phyloP scores from a whole-genome alignment of 192 early-diverging fungal genomes.

The Podochytrium sp. region DNA sequence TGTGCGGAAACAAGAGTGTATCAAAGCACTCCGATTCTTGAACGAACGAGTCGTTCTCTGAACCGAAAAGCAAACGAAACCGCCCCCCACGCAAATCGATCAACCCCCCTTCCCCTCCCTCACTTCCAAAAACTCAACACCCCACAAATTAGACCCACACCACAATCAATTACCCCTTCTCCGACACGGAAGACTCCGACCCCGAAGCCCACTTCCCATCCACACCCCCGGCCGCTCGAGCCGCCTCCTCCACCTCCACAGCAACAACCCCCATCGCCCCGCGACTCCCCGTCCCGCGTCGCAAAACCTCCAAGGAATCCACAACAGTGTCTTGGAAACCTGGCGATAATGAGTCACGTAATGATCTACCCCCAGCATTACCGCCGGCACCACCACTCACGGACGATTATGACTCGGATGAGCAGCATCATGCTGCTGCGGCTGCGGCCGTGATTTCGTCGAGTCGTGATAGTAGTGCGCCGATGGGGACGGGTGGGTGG shows the following conservation, averaged over 20 bases:
- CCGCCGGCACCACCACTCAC: background rate
- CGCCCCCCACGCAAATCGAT: too few relatives aligned
- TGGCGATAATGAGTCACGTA: background rate
- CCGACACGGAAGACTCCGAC: conserved; percentile 49
- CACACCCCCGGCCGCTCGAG: background rate
- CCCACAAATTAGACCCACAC: too few relatives aligned
- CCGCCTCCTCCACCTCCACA: background rate
- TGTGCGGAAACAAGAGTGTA: too few relatives aligned
- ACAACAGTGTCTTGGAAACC: background rate
- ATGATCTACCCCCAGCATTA: too few relatives aligned
- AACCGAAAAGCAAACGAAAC: too few relatives aligned
- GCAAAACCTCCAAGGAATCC: background rate
- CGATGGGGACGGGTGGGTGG: background rate
- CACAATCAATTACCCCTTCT: conserved; percentile 52
- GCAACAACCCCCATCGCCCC: conserved; percentile 1
- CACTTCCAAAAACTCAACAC: too few relatives aligned
- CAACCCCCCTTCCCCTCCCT: too few relatives aligned
- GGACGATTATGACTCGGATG: conserved; percentile 32
- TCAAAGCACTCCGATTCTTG: too few relatives aligned
- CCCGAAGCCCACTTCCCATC: background rate
- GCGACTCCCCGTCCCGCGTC: background rate
- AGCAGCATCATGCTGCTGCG: conserved; percentile 17
- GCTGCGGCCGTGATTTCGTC: background rate
- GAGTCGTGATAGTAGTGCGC: background rate
- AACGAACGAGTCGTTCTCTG: too few relatives aligned